Conservation (phyloP, 495 filamentous ascomycete genomes). For the Corynascus novoguineensis region DNA sequence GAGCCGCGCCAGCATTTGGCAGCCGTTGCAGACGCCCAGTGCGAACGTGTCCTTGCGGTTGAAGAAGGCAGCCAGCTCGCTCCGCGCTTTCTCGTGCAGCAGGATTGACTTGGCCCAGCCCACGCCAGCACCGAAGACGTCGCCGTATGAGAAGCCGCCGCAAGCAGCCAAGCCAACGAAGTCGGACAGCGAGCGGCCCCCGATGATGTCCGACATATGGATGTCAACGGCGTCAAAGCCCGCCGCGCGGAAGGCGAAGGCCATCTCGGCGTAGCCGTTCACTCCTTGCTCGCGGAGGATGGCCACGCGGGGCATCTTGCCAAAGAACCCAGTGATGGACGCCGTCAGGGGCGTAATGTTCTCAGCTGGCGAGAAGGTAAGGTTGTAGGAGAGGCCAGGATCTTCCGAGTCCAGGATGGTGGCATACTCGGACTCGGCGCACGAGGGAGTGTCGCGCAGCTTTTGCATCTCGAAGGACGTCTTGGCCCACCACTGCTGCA, state of each 20-base stretch:
- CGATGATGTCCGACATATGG: constrained; percentile 93
- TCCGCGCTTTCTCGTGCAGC: constrained; percentile 68
- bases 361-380: constrained; percentile 77
- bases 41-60: constrained; percentile 83
- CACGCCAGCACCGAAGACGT: constrained; percentile 88
- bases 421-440: constrained; percentile 79
- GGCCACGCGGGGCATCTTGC: constrained; percentile 75
- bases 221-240: constrained; percentile 90
- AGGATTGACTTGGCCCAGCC: constrained; percentile 97
- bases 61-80: constrained; percentile 81
- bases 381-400: constrained; percentile 79
- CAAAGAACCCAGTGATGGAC: constrained; percentile 62
- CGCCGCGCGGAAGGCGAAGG: constrained; percentile 87
- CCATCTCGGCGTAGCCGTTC: constrained; percentile 93
- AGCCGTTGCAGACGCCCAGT: constrained; percentile 95
- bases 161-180: constrained; percentile 89
- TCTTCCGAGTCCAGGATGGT: constrained; percentile 70
- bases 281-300: constrained; percentile 94
- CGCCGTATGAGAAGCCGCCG: constrained; percentile 95
- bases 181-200: constrained; percentile 66
- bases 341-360: constrained; percentile 66
- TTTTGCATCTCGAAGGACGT: constrained; percentile 91
- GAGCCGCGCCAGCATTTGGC: constrained; percentile 85
- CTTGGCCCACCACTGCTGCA: constrained; percentile 83
- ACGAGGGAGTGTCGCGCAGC: constrained; percentile 79